Evolutionary conservation across 176 grass and related monocot species (phyloP).

Genomic region (Triticum urartu): DNA sequence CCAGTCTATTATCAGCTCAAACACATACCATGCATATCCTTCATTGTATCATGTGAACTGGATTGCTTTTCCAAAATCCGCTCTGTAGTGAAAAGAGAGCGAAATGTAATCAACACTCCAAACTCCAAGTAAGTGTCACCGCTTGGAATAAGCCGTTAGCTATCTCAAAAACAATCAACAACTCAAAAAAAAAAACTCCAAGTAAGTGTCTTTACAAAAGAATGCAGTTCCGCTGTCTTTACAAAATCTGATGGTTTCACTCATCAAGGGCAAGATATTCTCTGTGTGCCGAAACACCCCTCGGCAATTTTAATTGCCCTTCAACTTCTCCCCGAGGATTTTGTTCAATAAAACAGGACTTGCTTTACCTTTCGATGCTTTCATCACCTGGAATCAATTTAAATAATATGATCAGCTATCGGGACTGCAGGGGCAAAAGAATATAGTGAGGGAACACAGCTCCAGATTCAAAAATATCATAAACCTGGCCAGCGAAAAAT

Average conservation of each 20-base stretch:
- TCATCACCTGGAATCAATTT: constrained; percentile 77
- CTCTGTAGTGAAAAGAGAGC: too few relatives aligned
- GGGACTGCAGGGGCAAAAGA: background rate
- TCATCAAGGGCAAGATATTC: background rate
- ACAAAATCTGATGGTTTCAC: background rate
- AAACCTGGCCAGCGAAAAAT: constrained; percentile 87
- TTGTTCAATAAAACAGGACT: constrained; percentile 76
- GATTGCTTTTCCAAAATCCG: background rate
- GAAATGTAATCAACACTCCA: background rate
- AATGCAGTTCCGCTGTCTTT: background rate
- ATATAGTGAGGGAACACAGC: background rate
- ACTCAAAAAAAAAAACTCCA: background rate
- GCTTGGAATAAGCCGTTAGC: too few relatives aligned
- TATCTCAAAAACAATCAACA: too few relatives aligned
- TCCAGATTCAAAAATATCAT: background rate
- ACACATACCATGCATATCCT: too few relatives aligned
- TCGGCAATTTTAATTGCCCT: constrained; percentile 21
- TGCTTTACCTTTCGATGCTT: constrained; percentile 93
- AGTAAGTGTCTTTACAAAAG: background rate
- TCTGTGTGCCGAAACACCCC: background rate
- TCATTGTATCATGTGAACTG: background rate
- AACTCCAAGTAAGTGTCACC: background rate
- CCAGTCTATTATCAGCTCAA: background rate
- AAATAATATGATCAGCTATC: background rate
- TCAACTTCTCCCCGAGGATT: constrained; percentile 35